A percentile compares a stretch with the other conserved stretches of the same genome.
phyloP scores from a whole-genome alignment of 768 basidiomycete genomes.

The Leccinum sublutescens region DNA sequence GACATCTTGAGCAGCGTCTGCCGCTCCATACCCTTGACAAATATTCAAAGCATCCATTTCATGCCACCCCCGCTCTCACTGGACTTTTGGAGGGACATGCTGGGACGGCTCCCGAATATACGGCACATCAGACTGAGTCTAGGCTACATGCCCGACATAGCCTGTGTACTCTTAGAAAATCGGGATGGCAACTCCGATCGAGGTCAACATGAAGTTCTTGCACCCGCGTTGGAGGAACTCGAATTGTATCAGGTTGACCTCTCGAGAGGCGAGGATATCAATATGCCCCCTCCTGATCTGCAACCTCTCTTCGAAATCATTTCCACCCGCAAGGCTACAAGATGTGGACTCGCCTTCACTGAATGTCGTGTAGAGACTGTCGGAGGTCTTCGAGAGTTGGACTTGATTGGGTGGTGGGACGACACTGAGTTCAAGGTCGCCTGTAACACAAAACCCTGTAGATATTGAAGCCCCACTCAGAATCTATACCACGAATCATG shows the following conservation, averaged over 20 bases:
- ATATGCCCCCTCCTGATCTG: not conserved
- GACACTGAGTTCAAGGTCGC: too few species aligned
- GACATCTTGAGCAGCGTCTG: not conserved
- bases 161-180: too few species aligned
- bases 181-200: too few species aligned
- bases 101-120: too few species aligned
- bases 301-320: not conserved
- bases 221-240: not conserved
- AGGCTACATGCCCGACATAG: too few species aligned
- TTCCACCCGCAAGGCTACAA: not conserved
- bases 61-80: not conserved
- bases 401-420: not conserved
- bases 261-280: not conserved
- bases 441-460: too few species aligned
- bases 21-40: not conserved
- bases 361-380: not conserved
- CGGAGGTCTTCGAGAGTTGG: not conserved
- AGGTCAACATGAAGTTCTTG: not conserved
- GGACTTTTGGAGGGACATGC: constrained; percentile 5
- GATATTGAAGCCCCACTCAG: too few species aligned
- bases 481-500: too few species aligned
- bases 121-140: too few species aligned
- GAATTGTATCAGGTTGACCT: not conserved
- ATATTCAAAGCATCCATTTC: constrained; percentile 1
- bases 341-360: not conserved